These are phyloP conservation scores for Naganishia kalamii DNA, from an alignment of 768 basidiomycete genomes.

Conservation along the genomic window DNA sequence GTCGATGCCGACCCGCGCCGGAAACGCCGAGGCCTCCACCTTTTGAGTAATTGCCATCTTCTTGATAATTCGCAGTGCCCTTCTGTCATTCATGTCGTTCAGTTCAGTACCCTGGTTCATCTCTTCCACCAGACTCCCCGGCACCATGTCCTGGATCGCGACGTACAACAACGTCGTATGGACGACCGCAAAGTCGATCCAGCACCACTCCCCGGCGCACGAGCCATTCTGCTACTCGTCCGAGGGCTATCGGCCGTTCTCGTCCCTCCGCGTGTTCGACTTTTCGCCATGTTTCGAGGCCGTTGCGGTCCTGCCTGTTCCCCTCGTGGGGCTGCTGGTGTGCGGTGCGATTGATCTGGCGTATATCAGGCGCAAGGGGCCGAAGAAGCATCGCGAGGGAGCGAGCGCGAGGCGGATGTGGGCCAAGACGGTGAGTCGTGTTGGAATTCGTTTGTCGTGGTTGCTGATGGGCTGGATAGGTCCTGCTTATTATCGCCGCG, in stretches of 20 bases:
- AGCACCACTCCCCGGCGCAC: background rate
- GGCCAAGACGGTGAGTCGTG: constrained; percentile 60
- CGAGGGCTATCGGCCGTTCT: constrained; percentile 65
- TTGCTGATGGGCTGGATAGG: constrained; percentile 13
- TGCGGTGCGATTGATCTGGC: constrained; percentile 46
- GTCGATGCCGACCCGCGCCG: no score
- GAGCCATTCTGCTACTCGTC: constrained; percentile 13
- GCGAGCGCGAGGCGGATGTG: constrained; percentile 54
- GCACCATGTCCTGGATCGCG: background rate
- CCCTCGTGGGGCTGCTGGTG: constrained; percentile 53
- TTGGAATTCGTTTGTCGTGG: constrained; percentile 9
- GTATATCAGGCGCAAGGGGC: constrained; percentile 26
- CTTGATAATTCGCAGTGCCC: background rate
- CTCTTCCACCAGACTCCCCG: no score
- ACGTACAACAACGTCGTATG: constrained; percentile 4
- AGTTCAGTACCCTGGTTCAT: background rate
- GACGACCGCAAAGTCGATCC: constrained; percentile 1
- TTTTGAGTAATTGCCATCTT: background rate
- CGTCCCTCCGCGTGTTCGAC: constrained; percentile 62
- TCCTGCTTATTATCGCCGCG: constrained; percentile 28
- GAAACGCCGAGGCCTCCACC: background rate
- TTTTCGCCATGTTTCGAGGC: constrained; percentile 76
- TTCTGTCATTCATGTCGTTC: background rate
- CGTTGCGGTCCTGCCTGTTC: constrained; percentile 56
- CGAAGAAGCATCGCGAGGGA: constrained; percentile 48